Base-by-base conservation (phyloP, 2,329 filamentous ascomycete genomes). In the Aureobasidium lini region DNA sequence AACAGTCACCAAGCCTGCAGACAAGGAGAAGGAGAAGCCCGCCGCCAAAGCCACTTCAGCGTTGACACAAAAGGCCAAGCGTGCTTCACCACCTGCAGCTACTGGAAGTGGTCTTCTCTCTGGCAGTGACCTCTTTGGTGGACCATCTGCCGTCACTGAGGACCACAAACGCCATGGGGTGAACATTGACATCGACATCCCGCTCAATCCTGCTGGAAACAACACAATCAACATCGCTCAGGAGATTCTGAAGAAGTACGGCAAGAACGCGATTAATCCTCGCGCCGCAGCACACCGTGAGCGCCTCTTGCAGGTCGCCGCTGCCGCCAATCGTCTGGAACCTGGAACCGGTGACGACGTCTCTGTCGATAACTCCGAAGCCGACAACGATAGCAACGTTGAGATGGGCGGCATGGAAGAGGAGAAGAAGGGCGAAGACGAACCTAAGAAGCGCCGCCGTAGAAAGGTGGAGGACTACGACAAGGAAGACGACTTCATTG, bases 141-240 rank as follows among this genome's bases (percentile, higher is more conserved):
- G 79, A 6, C 75, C 79, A 48, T 69, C 70, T n/a, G 74, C 73
- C 48, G 75, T 74, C 28, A 71, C 79, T 9, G 74, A 77, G 47
- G 77, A 72, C 63, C 64, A 69, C 60, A 66, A 69, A 15, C 65
- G 70, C 61, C 72, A 76, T 78, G 60, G 83, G 82, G 2, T 91
- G 85, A 42, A 95, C 85, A 96, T 99, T 63, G 83, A 95, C 57
- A 81, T 99, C 16, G 86, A 88, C 59, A 86, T 99, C 60, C 85
- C 89, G 0, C 81, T 99, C 40, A 83, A 87, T 60, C 89, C 90
- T 42, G 85, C 89, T 66, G 87, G 84, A 37, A 96, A 96, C 71
- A 90, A 93, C 65, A 93, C 95, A 62, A 85, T 99, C 75, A 97
- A 97, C 72, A 96, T 97, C 65, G 92, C 93, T 68, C 89, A 90